Evolutionary conservation across 148 eudicot genomes (phyloP).

Genomic region (Oxyria digyna): DNA sequence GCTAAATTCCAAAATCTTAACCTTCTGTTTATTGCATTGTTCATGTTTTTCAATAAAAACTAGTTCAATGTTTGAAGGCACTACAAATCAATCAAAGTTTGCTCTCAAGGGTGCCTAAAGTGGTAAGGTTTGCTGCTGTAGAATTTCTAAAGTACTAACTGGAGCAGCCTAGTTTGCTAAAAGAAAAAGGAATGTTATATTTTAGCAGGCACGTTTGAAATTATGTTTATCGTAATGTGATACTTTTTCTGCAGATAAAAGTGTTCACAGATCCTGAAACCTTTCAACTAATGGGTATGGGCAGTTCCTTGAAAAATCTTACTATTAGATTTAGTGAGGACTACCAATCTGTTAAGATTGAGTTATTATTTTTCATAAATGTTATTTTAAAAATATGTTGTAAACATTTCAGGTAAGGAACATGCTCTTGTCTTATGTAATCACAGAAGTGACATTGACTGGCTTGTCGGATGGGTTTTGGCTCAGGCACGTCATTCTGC

Average conservation of each 20-base stretch:
- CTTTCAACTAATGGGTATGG: constrained; percentile 64
- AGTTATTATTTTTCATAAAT: background rate
- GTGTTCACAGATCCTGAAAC: constrained; percentile 67
- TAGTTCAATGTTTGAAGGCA: background rate
- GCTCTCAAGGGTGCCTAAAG: background rate
- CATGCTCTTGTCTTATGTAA: constrained; percentile 75
- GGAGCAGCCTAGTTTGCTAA: background rate
- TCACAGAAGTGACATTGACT: constrained; percentile 92
- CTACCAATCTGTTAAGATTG: background rate
- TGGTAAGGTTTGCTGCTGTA: background rate
- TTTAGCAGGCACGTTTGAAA: background rate
- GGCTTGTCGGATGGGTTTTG: constrained; percentile 97
- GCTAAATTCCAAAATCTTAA: background rate
- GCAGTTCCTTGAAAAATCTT: background rate
- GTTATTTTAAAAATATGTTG: constrained; percentile 6
- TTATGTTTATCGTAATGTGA: background rate
- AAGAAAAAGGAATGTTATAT: background rate
- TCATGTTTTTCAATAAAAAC: background rate
- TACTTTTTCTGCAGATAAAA: constrained; percentile 45
- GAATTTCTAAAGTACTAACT: background rate
- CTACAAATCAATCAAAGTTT: background rate
- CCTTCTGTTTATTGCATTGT: background rate
- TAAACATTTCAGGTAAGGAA: constrained; percentile 56
- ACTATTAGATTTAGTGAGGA: background rate
- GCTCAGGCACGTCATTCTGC: constrained; percentile 61